A percentile compares a stretch with the other conserved stretches of the same genome.
These are phyloP conservation scores for Cryptococcus sp. DNA, from an alignment of 1,284 basidiomycete species.

Conservation along the genomic window DNA sequence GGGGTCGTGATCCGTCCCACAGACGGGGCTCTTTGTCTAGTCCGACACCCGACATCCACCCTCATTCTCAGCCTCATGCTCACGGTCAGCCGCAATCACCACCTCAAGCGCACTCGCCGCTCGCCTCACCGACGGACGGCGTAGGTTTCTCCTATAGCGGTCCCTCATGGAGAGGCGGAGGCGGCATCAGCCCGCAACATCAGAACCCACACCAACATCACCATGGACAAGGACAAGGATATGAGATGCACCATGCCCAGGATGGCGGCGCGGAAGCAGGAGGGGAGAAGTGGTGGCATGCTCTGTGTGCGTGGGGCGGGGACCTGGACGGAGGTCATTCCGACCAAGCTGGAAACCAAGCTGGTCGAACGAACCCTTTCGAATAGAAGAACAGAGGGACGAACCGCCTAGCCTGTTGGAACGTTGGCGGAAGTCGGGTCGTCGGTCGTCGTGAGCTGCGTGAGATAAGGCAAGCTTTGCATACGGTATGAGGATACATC, in stretches of 20 bases:
- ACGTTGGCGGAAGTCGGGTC: too few species aligned
- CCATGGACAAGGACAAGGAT: too few species aligned
- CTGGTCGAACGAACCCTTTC: constrained; percentile 46
- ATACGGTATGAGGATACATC: too few species aligned
- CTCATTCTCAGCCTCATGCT: not conserved
- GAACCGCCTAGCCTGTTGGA: not conserved
- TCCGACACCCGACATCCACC: not conserved
- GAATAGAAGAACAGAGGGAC: constrained; percentile 33
- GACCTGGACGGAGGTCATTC: constrained; percentile 45
- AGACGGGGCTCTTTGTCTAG: constrained; percentile 13
- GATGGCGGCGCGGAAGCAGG: constrained; percentile 10
- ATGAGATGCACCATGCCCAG: not conserved
- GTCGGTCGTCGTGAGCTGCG: too few species aligned
- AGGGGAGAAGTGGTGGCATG: constrained; percentile 49
- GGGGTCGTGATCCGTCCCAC: not conserved
- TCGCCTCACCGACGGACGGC: constrained; percentile 15
- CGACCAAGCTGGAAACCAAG: constrained; percentile 28
- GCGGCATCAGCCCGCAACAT: constrained; percentile 4
- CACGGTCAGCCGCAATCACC: not conserved
- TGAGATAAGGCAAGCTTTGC: too few species aligned
- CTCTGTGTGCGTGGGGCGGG: constrained; percentile 46
- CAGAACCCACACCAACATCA: too few species aligned
- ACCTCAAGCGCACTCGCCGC: constrained; percentile 9
- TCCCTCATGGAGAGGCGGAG: constrained; percentile 37
- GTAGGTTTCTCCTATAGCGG: constrained; percentile 32